Conservation (phyloP, 2,329 filamentous ascomycete species). For the Didymella sp. region DNA sequence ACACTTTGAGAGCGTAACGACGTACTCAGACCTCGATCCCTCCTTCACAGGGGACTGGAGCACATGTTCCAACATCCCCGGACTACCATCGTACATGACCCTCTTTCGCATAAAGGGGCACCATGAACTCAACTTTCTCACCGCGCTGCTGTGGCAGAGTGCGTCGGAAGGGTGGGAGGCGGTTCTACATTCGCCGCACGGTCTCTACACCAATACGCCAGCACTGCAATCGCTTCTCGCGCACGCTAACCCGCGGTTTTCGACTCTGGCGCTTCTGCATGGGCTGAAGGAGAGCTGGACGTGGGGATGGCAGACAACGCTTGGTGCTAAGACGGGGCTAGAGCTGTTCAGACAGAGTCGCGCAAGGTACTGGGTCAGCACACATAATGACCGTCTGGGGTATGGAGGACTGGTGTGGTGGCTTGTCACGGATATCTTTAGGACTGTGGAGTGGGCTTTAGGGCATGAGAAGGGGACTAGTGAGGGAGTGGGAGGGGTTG, state of each 20-base stretch:
- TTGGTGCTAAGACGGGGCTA: constrained; percentile 8
- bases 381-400: constrained; percentile 10
- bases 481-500: background rate
- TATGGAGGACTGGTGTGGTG: constrained; percentile 11
- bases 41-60: background rate
- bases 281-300: constrained; percentile 15
- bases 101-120: constrained; percentile 14
- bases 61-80: background rate
- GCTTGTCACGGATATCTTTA: constrained; percentile 4
- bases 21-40: background rate
- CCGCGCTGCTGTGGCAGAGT: background rate
- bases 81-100: constrained; percentile 13
- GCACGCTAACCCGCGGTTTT: background rate
- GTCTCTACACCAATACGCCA: constrained; percentile 8
- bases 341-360: constrained; percentile 3
- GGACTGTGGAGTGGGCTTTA: constrained; percentile 8
- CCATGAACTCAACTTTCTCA: constrained; percentile 19
- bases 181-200: constrained; percentile 15
- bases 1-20: background rate
- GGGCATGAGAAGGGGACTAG: constrained; percentile 1
- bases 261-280: constrained; percentile 11
- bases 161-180: constrained; percentile 4
- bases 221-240: constrained; percentile 15
- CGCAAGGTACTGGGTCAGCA: constrained; percentile 17
- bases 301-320: constrained; percentile 10